Conservation (phyloP, 345 rosid genomes). For the Isatis tinctoria region DNA sequence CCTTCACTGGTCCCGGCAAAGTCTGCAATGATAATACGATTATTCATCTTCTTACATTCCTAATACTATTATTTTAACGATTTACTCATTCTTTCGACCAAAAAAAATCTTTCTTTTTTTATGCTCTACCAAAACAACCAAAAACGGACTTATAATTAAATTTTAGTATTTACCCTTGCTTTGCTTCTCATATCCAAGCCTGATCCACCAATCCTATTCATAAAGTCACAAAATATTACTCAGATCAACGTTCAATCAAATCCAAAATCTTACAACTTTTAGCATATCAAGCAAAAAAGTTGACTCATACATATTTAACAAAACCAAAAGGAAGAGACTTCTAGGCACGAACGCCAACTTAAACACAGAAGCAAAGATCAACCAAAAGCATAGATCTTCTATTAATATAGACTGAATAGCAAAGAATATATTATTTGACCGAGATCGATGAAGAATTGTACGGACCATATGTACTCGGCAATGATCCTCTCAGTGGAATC, state of each 20-base stretch:
- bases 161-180: slow-evolving; percentile 42
- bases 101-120: no score
- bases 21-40: slow-evolving; percentile 39
- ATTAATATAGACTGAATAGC: neutral
- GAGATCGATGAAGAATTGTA: neutral
- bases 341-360: neutral
- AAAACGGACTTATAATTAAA: no score
- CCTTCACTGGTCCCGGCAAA: slow-evolving; percentile 45
- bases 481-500: slow-evolving; percentile 58
- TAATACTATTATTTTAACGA: neutral
- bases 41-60: neutral
- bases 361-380: neutral
- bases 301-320: neutral
- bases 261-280: neutral
- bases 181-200: slow-evolving; percentile 77
- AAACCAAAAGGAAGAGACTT: neutral
- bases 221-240: neutral
- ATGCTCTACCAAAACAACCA: no score
- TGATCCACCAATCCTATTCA: slow-evolving; percentile 69
- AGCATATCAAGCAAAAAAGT: neutral
- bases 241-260: neutral
- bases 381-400: neutral
- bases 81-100: neutral
- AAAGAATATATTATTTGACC: neutral
- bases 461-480: slow-evolving; percentile 77